Percentiles rank a stretch among this genome's conserved stretches.
Conservation (phyloP, 2,329 filamentous ascomycete species). For the Corniculantispora saksenae region DNA sequence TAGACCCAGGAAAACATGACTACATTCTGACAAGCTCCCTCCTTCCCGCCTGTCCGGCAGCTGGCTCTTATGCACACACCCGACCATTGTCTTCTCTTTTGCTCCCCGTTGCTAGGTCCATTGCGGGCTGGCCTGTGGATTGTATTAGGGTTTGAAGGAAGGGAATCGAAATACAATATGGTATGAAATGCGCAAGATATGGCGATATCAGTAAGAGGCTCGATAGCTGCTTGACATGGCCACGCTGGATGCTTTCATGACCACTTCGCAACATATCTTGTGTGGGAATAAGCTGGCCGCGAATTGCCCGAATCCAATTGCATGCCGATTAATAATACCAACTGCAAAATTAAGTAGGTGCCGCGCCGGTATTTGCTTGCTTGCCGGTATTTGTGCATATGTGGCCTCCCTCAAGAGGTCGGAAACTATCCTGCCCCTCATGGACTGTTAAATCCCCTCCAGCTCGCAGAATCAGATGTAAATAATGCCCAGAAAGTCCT, state of each 20-base stretch:
- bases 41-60: not conserved
- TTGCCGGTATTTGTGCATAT: not conserved
- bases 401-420: not conserved
- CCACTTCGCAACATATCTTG: no score
- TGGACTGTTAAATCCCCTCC: slow-evolving; percentile 6
- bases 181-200: not conserved
- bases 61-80: slow-evolving; percentile 9
- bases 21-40: slow-evolving; percentile 6
- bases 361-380: not conserved
- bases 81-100: not conserved
- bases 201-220: not conserved
- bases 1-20: not conserved
- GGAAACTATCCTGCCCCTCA: not conserved
- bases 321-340: not conserved
- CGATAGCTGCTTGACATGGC: not conserved
- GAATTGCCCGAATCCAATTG: not conserved
- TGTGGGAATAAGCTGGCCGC: no score
- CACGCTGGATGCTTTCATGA: no score
- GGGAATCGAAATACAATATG: not conserved
- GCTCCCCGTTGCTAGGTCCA: not conserved
- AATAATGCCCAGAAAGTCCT: not conserved
- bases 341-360: not conserved
- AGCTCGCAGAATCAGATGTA: slow-evolving; percentile 8
- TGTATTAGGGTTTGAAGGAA: not conserved
- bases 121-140: slow-evolving; percentile 4